These are phyloP conservation scores for Crithidia sp. DNA, from an alignment of 208 protist species.

Conservation along the genomic window DNA sequence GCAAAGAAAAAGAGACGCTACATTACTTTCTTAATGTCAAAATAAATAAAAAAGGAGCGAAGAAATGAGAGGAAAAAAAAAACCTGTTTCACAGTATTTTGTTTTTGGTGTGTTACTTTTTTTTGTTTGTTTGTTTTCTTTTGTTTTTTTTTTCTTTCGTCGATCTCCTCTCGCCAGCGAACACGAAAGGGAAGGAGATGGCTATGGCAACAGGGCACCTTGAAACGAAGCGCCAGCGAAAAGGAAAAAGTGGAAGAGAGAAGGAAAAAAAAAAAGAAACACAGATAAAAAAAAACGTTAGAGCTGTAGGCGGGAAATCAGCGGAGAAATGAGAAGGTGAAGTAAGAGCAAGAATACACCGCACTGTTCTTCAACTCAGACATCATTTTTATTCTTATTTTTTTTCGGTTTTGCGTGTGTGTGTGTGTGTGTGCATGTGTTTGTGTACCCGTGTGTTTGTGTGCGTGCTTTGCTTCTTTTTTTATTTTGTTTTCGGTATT, in stretches of 20 bases:
- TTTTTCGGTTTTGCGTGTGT: not conserved
- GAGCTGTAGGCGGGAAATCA: constrained; percentile 11
- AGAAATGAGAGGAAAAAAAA: not conserved
- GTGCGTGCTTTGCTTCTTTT: not conserved
- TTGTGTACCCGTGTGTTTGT: not conserved
- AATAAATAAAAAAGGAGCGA: not conserved
- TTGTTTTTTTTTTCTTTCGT: not conserved
- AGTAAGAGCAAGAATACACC: not conserved
- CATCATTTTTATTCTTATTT: not conserved
- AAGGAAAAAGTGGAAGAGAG: not conserved
- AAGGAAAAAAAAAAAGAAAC: constrained; percentile 7
- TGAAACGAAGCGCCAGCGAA: not conserved
- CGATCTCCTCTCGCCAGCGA: constrained; percentile 1
- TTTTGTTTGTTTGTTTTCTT: not conserved
- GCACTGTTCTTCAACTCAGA: too few relatives aligned
- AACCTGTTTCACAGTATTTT: too few relatives aligned
- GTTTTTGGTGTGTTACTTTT: not conserved
- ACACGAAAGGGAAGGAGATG: not conserved
- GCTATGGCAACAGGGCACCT: not conserved
- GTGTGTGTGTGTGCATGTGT: not conserved
- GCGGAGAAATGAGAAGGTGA: not conserved
- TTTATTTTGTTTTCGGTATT: constrained; percentile 1
- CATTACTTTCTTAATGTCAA: not conserved
- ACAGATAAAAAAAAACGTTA: constrained; percentile 9
- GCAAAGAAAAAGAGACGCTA: not conserved